Conservation (phyloP, 164 flowering plant genomes). For the Hamamelis virginiana region DNA sequence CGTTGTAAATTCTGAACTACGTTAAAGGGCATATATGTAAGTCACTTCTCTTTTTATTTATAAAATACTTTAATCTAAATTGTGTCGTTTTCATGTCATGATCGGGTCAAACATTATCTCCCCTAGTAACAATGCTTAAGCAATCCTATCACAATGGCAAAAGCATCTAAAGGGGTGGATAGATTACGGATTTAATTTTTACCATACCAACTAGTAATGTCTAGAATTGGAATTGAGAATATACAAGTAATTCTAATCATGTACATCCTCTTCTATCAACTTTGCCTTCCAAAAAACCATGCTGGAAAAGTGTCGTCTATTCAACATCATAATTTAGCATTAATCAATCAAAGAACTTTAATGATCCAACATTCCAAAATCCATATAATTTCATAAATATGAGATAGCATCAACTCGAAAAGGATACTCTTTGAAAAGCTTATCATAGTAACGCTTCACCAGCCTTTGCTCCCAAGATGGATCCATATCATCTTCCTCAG, state of each 20-base stretch:
- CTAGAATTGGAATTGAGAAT: not conserved
- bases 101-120: no score
- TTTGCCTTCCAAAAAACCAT: no score
- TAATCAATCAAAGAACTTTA: not conserved
- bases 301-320: not conserved
- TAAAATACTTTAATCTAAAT: no score
- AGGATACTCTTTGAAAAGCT: constrained; percentile 99
- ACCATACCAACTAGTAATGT: not conserved
- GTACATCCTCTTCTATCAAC: no score
- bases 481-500: constrained; percentile 88
- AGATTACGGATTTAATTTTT: no score
- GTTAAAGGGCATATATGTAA: no score
- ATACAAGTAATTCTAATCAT: not conserved
- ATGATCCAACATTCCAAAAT: not conserved
- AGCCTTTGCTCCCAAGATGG: constrained; percentile 95
- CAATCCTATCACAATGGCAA: no score
- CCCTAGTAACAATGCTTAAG: no score
- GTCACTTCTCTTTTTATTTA: no score
- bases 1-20: no score
- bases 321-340: constrained; percentile 1
- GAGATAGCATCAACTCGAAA: constrained; percentile 11
- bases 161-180: no score
- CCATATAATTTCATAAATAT: not conserved
- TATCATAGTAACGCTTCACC: constrained; percentile 92
- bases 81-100: no score